Evolutionary conservation across 768 basidiomycete species (phyloP).

Genomic region (Termitomyces sp.): DNA sequence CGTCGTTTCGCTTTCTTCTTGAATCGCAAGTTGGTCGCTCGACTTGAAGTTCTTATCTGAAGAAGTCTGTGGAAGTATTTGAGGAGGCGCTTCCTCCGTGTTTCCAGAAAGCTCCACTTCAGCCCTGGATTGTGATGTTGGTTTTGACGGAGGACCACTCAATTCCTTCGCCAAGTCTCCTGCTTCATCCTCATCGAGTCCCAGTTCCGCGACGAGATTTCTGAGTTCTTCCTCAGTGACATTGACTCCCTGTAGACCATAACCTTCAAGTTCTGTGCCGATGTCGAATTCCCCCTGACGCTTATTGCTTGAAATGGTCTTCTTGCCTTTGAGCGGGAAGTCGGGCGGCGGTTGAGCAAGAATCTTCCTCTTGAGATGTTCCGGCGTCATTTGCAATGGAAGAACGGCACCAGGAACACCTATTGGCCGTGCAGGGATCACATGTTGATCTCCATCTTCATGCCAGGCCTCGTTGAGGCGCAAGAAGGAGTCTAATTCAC

Average conservation of each 20-base stretch:
- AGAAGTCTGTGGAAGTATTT: not conserved
- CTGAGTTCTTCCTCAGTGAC: constrained; percentile 71
- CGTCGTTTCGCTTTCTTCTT: not conserved
- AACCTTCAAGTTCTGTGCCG: constrained; percentile 61
- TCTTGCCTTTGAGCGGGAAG: constrained; percentile 41
- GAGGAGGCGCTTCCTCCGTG: not conserved
- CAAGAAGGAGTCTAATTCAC: constrained; percentile 65
- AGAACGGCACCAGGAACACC: constrained; percentile 77
- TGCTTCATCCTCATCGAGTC: constrained; percentile 72
- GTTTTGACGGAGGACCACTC: constrained; percentile 19
- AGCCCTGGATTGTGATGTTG: not conserved
- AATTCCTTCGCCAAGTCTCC: constrained; percentile 68
- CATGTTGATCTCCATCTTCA: constrained; percentile 54
- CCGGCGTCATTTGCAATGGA: constrained; percentile 78
- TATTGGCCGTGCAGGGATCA: constrained; percentile 52
- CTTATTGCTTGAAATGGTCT: constrained; percentile 48
- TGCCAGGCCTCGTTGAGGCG: constrained; percentile 70
- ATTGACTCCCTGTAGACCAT: constrained; percentile 70
- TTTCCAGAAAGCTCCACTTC: not conserved
- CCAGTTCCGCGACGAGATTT: constrained; percentile 68
- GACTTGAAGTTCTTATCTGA: not conserved
- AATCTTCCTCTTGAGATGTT: constrained; percentile 55
- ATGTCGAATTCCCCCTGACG: constrained; percentile 53
- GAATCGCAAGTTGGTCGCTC: not conserved
- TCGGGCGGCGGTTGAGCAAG: constrained; percentile 32